A percentile compares a stretch with the other conserved stretches of the same genome.
These are phyloP conservation scores for Suillus spraguei DNA, from an alignment of 768 basidiomycete species.

Conservation along the genomic window DNA sequence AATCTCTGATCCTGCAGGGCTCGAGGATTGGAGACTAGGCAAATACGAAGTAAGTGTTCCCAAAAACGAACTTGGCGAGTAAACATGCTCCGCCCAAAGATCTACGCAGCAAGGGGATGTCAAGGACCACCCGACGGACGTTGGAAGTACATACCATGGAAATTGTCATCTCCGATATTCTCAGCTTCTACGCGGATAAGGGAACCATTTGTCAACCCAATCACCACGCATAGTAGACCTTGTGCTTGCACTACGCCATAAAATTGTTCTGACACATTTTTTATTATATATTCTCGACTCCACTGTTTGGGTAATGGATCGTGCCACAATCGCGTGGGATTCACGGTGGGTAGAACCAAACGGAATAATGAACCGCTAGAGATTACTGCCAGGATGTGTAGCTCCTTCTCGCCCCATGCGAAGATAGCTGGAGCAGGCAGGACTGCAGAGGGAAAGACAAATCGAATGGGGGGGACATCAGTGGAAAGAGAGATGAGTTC, in stretches of 20 bases:
- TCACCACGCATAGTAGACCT: conserved; percentile 64
- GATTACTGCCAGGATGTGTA: conserved; percentile 76
- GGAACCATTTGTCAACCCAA: conserved; percentile 61
- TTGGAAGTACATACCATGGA: conserved; percentile 53
- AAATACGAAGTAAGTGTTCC: conserved; percentile 69
- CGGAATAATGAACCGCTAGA: conserved; percentile 72
- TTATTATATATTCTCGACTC: conserved; percentile 70
- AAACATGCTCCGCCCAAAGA: conserved; percentile 69
- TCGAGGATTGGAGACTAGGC: conserved; percentile 49
- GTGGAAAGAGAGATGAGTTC: conserved; percentile 78
- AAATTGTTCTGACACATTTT: conserved; percentile 46
- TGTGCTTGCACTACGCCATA: conserved; percentile 64
- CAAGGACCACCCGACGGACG: conserved; percentile 11
- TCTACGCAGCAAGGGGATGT: conserved; percentile 43
- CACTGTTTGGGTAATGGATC: conserved; percentile 54
- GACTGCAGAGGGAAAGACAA: conserved; percentile 75
- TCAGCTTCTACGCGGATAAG: conserved; percentile 73
- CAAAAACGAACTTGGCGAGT: conserved; percentile 67
- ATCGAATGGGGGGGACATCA: conserved; percentile 66
- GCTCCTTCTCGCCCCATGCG: conserved; percentile 43
- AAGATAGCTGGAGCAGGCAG: conserved; percentile 68
- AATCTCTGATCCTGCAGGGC: conserved; percentile 57
- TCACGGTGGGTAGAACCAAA: conserved; percentile 62
- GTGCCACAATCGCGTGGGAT: conserved; percentile 58
- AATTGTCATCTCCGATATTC: conserved; percentile 50